Evolutionary conservation across 1,284 basidiomycete genomes (phyloP).

Genomic region (Thecaphora thlaspeos): DNA sequence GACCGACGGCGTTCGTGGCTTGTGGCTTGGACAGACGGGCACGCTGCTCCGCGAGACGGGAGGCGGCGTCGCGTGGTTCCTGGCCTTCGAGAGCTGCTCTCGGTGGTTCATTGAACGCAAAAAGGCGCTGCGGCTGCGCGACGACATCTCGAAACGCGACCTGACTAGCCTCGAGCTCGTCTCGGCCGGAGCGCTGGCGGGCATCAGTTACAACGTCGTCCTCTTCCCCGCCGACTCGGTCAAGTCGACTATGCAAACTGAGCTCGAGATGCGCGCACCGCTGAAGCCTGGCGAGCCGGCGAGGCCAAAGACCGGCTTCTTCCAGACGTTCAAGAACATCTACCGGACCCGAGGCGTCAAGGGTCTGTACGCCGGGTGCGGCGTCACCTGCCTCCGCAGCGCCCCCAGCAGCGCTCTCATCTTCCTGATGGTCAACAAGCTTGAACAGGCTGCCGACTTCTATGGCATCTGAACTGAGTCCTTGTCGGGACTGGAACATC

Average conservation of each 20-base stretch:
- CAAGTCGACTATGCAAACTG: slow-evolving; percentile 93
- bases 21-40: slow-evolving; percentile 85
- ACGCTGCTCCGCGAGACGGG: slow-evolving; percentile 79
- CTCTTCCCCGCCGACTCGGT: slow-evolving; percentile 74
- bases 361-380: slow-evolving; percentile 90
- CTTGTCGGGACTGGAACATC: no score
- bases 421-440: slow-evolving; percentile 49
- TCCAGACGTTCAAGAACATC: slow-evolving; percentile 71
- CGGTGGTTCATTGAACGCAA: slow-evolving; percentile 33
- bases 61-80: slow-evolving; percentile 82
- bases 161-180: slow-evolving; percentile 79
- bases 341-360: slow-evolving; percentile 74
- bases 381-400: slow-evolving; percentile 81
- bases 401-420: slow-evolving; percentile 64
- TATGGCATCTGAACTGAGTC: slow-evolving; percentile 32
- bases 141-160: slow-evolving; percentile 59
- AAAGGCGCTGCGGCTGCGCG: slow-evolving; percentile 49
- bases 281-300: slow-evolving; percentile 8
- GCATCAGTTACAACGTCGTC: slow-evolving; percentile 73
- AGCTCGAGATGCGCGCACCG: slow-evolving; percentile 70
- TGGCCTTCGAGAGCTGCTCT: slow-evolving; percentile 69
- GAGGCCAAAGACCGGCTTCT: slow-evolving; percentile 64
- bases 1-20: slow-evolving; percentile 69
- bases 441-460: slow-evolving; percentile 39
- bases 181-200: slow-evolving; percentile 78